Percentiles rank a stretch among this genome's conserved stretches.
Conservation (phyloP, 2,329 filamentous ascomycete species). For the Alternaria panax region DNA sequence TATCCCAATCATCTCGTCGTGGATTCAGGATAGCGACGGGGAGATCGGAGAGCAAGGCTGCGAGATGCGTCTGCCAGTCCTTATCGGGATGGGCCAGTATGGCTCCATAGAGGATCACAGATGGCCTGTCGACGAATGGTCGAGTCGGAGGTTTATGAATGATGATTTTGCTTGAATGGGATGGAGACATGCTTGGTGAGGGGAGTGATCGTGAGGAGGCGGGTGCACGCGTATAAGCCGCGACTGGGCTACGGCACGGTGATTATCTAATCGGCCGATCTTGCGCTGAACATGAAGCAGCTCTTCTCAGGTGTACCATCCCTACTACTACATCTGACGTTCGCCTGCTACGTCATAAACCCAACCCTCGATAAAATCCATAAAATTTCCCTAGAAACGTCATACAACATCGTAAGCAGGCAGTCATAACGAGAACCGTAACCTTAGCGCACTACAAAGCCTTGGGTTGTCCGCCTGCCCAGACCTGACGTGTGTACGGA, state of each 20-base stretch:
- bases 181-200: conserved; percentile 19
- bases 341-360: neutral
- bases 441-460: neutral
- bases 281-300: neutral
- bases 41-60: conserved; percentile 46
- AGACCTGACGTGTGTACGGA: neutral
- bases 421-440: neutral
- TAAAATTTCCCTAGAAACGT: neutral
- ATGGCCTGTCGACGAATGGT: conserved; percentile 28
- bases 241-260: neutral
- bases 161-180: conserved; percentile 16
- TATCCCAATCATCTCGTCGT: conserved; percentile 64
- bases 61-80: conserved; percentile 62
- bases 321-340: neutral
- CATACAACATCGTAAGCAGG: neutral
- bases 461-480: neutral
- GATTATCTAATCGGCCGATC: neutral
- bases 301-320: neutral
- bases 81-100: conserved; percentile 51
- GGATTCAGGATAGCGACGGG: conserved; percentile 66
- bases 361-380: neutral
- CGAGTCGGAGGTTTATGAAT: conserved; percentile 33
- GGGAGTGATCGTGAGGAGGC: neutral
- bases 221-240: neutral
- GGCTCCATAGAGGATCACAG: conserved; percentile 66